Conservation (phyloP, 345 rosid genomes). For the Eucalyptus pumila region DNA sequence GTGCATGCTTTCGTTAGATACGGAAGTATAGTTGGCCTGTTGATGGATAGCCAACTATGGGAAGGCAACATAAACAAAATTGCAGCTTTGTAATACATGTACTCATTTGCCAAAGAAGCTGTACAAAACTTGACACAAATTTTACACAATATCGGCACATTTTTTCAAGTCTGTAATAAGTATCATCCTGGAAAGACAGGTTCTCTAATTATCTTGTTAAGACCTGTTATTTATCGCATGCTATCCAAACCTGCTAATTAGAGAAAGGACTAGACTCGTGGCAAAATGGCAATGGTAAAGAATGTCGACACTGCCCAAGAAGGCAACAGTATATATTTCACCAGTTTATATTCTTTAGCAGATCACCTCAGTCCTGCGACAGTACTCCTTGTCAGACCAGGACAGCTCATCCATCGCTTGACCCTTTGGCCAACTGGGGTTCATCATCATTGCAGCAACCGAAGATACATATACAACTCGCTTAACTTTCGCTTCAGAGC, state of each 20-base stretch:
- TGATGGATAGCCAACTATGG: not conserved
- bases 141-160: not conserved
- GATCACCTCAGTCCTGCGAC: constrained; percentile 6
- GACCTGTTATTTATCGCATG: not conserved
- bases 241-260: not conserved
- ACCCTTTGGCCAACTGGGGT: constrained; percentile 10
- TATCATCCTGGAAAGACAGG: not conserved
- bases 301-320: not conserved
- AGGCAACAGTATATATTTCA: not conserved
- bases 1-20: not conserved
- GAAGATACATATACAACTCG: constrained; percentile 14
- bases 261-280: not conserved
- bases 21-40: not conserved
- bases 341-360: not conserved
- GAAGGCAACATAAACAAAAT: not conserved
- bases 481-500: constrained; percentile 10
- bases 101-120: not conserved
- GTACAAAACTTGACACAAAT: not conserved
- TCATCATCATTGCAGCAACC: constrained; percentile 1
- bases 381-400: constrained; percentile 20
- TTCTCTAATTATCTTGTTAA: not conserved
- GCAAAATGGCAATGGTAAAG: not conserved
- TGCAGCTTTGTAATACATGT: not conserved
- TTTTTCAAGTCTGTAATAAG: not conserved
- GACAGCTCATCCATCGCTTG: constrained; percentile 7